Evolutionary conservation across 768 basidiomycete genomes (phyloP), one percentile per base, ranked within the genome.

Genomic region (Calvatia gigantea): DNA sequence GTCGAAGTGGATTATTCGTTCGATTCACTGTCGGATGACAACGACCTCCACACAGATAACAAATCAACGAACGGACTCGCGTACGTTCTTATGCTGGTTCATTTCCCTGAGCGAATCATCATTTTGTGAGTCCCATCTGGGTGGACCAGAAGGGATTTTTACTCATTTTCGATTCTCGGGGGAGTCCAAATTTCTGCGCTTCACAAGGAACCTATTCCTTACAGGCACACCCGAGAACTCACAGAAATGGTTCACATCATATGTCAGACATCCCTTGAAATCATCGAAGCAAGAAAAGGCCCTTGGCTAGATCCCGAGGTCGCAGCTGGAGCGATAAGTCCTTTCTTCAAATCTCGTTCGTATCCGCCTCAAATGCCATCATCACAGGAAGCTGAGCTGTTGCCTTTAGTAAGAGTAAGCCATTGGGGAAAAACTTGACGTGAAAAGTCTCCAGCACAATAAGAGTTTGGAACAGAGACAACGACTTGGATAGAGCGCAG

Each of bases 1-100:
- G 73, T 72, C 25, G 77, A 77, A 1, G 63, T 81, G 14, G 75
- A 74, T 9, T 67, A 69, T 46, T 73, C 71, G 6, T 75, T 75
- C 37, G 74, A 75, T 52, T 45, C 67, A 0, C 65, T 79, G 9
- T 62, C 60, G 11, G 70, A 69, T 25, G 68, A 71, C 6, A 52
- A 44, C 11, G 54, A 39, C 1, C 58, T 58, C 2, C 70, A 68
- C 62, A 70, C 64, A 27, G 77, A 73, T 48, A 61, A 59, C 23
- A 21, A 37, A 27, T 65, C 71, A 6, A 58, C 67, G 9, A 69
- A 73, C 53, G 49, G 60, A 42, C 57, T 74, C 27, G 56, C 64
- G 73, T 17, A n/a, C 27, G 1, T 19, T 7, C 51, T 42, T 32
- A 43, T 27, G 17, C 23, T 27, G 9, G 25, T 11, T 8, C 35